phyloP scores from a whole-genome alignment of 306 rosid genomes.

The Luffa aegyptiaca region DNA sequence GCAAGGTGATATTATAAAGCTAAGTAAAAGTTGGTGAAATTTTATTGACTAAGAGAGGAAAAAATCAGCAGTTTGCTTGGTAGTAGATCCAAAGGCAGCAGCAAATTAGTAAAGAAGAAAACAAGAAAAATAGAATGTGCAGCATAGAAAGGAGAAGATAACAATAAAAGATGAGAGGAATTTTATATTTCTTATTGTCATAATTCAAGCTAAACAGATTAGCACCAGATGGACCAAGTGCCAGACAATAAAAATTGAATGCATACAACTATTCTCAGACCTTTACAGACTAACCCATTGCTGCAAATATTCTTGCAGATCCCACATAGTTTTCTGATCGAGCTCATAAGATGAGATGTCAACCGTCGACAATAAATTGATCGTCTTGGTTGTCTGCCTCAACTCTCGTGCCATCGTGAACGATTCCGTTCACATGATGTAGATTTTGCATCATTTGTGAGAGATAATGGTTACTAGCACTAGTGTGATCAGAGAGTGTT shows the following conservation, averaged over 20 bases:
- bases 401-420: slow-evolving; percentile 73
- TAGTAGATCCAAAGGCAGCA: neutral
- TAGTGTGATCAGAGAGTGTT: slow-evolving; percentile 71
- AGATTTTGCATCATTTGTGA: slow-evolving; percentile 94
- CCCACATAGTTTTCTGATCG: neutral
- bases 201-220: slow-evolving; percentile 3
- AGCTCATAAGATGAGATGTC: slow-evolving; percentile 8
- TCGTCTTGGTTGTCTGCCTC: slow-evolving; percentile 92
- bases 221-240: neutral
- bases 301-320: slow-evolving; percentile 9
- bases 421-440: slow-evolving; percentile 84
- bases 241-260: neutral
- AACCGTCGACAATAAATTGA: slow-evolving; percentile 86
- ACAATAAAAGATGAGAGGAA: neutral
- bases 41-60: neutral
- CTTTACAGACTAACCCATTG: slow-evolving; percentile 4
- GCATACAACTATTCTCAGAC: slow-evolving; percentile 4
- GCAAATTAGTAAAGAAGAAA: neutral
- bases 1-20: neutral
- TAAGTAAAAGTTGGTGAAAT: neutral
- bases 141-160: neutral
- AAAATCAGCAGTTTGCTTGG: neutral
- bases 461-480: slow-evolving; percentile 82
- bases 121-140: neutral
- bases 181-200: slow-evolving; percentile 5